These are phyloP conservation scores for Ambrosiella cleistominuta DNA, from an alignment of 2,329 filamentous ascomycete genomes.

Conservation along the genomic window DNA sequence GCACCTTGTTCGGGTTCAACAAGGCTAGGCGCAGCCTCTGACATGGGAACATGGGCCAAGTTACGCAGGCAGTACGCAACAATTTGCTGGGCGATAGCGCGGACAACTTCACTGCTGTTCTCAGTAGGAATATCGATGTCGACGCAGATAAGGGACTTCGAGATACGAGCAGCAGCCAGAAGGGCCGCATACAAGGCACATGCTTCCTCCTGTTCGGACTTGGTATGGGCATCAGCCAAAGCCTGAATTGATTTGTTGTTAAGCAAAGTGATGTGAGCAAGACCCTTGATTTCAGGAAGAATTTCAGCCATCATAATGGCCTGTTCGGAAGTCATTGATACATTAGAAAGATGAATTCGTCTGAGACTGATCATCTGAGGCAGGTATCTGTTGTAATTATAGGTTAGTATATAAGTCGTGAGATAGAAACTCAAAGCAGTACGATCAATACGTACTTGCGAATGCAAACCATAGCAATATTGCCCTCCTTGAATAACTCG, in stretches of 20 bases:
- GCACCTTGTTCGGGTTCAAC: constrained; percentile 12
- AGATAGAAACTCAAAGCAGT: not conserved
- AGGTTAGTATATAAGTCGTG: constrained; percentile 1
- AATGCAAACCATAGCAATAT: constrained; percentile 57
- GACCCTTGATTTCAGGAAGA: constrained; percentile 59
- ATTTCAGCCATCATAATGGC: constrained; percentile 83
- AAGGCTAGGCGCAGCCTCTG: constrained; percentile 34
- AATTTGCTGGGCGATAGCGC: constrained; percentile 83
- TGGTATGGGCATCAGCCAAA: constrained; percentile 58
- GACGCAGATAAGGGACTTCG: constrained; percentile 66
- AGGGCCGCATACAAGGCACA: constrained; percentile 86
- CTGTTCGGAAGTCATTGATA: constrained; percentile 69
- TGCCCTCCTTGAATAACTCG: constrained; percentile 54
- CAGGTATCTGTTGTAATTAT: constrained; percentile 38
- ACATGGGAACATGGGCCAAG: constrained; percentile 60
- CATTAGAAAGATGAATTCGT: constrained; percentile 71
- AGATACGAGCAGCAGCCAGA: constrained; percentile 72
- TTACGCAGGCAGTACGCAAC: constrained; percentile 87
- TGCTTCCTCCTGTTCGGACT: constrained; percentile 75
- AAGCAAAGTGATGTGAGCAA: constrained; percentile 75
- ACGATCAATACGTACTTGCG: constrained; percentile 40
- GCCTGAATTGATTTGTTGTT: constrained; percentile 59
- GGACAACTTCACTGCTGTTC: constrained; percentile 76
- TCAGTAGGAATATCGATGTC: constrained; percentile 76
- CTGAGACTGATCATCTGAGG: constrained; percentile 64